These are phyloP conservation scores for Fomitopsis schrenkii DNA, from an alignment of 1,284 basidiomycete species.

Conservation along the genomic window DNA sequence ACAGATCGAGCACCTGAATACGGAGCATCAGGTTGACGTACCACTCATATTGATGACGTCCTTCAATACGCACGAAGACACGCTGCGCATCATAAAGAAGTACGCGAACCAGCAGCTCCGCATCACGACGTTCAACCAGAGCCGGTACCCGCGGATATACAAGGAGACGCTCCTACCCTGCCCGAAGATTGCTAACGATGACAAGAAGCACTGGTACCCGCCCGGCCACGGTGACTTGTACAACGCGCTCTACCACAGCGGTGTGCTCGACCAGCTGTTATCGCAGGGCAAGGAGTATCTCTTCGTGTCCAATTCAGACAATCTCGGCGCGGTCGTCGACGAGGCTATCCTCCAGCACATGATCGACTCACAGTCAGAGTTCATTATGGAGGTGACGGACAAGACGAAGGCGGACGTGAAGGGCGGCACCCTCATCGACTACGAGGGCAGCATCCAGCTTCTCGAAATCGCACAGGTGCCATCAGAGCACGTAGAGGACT, in stretches of 20 bases:
- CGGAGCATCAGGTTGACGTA: constrained; percentile 70
- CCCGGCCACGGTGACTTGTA: constrained; percentile 98
- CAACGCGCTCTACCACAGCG: constrained; percentile 90
- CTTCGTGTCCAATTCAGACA: constrained; percentile 98
- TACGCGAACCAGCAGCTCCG: constrained; percentile 96
- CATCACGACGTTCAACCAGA: constrained; percentile 96
- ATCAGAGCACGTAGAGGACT: constrained; percentile 95
- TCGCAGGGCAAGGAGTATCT: constrained; percentile 97
- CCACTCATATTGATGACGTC: constrained; percentile 99
- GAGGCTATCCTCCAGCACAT: constrained; percentile 85
- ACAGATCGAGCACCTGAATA: constrained; percentile 90
- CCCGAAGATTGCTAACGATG: constrained; percentile 83
- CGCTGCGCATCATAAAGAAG: constrained; percentile 97
- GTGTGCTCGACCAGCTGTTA: constrained; percentile 91
- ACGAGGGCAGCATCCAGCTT: constrained; percentile 89
- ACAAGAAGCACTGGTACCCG: constrained; percentile 97
- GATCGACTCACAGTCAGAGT: constrained; percentile 83
- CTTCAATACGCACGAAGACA: constrained; percentile 98
- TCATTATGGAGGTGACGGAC: constrained; percentile 98
- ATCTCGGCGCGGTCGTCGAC: constrained; percentile 93
- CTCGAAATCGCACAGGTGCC: constrained; percentile 99
- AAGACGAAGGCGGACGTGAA: constrained; percentile 99
- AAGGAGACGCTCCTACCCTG: constrained; percentile 89
- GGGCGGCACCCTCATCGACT: constrained; percentile 97
- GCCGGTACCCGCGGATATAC: constrained; percentile 93